A percentile compares a stretch with the other conserved stretches of the same genome.
Evolutionary conservation across 176 grass and related monocot genomes (phyloP).

Genomic region (Canna indica): DNA sequence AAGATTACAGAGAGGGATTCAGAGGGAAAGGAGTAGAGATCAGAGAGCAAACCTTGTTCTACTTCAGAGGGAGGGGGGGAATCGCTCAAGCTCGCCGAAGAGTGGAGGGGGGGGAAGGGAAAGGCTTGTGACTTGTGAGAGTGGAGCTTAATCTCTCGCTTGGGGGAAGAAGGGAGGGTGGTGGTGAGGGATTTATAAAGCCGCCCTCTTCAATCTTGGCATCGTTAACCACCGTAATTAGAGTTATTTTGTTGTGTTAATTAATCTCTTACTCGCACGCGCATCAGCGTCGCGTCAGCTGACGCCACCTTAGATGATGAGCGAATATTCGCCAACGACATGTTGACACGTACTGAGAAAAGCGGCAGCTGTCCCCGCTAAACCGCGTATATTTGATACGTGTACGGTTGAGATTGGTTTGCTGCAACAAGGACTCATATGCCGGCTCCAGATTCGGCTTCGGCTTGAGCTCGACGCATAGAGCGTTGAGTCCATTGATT

Average conservation of each 20-base stretch:
- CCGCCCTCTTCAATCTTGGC: not conserved
- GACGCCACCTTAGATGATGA: not conserved
- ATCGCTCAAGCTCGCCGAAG: constrained; percentile 88
- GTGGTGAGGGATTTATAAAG: not conserved
- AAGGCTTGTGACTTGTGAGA: not conserved
- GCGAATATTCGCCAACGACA: not conserved
- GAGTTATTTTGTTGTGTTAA: not conserved
- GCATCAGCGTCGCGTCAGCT: not conserved
- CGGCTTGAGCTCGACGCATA: no score
- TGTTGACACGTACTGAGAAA: not conserved
- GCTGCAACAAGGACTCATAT: not conserved
- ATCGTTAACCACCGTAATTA: not conserved
- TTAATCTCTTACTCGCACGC: not conserved
- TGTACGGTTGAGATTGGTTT: not conserved
- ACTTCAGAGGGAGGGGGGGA: not conserved
- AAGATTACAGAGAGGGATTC: constrained; percentile 33
- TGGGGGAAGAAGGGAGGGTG: not conserved
- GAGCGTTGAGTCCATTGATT: no score
- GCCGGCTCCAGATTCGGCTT: not conserved
- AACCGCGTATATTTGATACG: not conserved
- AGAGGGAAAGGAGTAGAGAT: constrained; percentile 29
- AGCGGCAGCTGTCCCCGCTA: constrained; percentile 17
- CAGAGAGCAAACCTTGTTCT: constrained; percentile 60
- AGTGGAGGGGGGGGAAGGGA: constrained; percentile 19
- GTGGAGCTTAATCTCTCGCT: not conserved